These are phyloP conservation scores for Pseudevernia furfuracea DNA, from an alignment of 495 filamentous ascomycete genomes.

Conservation along the genomic window DNA sequence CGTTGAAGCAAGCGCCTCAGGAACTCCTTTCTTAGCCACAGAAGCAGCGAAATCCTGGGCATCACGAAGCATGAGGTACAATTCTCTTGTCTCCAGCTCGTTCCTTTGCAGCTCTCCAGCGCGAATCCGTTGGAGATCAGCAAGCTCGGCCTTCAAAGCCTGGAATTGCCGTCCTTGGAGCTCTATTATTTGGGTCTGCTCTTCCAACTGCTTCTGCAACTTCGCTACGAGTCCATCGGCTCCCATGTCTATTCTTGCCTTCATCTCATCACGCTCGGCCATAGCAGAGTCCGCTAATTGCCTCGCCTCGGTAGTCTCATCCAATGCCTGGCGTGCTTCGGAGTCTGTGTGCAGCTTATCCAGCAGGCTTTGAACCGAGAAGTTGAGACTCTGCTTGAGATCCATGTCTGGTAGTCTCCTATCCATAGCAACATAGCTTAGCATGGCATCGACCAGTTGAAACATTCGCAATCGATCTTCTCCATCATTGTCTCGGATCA, in stretches of 20 bases:
- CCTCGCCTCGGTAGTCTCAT: conserved; percentile 80
- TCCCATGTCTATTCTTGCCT: conserved; percentile 81
- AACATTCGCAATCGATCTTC: conserved; percentile 95
- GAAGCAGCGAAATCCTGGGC: conserved; percentile 91
- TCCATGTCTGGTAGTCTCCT: conserved; percentile 92
- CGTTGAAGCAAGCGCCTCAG: conserved; percentile 46
- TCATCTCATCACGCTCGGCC: conserved; percentile 95
- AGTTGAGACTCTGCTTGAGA: conserved; percentile 91
- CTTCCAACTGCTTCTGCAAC: conserved; percentile 85
- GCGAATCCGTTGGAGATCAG: conserved; percentile 75
- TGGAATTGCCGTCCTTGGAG: conserved; percentile 80
- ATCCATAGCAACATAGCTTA: conserved; percentile 99
- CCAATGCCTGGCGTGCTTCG: conserved; percentile 81
- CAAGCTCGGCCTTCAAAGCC: conserved; percentile 77
- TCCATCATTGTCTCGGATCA: conserved; percentile 86
- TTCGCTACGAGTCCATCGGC: conserved; percentile 91
- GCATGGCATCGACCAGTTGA: conserved; percentile 94
- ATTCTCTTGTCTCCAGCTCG: conserved; percentile 88
- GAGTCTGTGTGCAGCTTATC: conserved; percentile 95
- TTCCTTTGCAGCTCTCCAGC: conserved; percentile 91
- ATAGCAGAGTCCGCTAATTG: conserved; percentile 92
- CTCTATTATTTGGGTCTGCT: conserved; percentile 84
- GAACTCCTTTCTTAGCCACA: conserved; percentile 64
- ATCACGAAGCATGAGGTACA: conserved; percentile 97
- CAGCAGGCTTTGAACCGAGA: conserved; percentile 89